These are phyloP conservation scores for Chaetomiaceae sp. DNA, from an alignment of 2,329 filamentous ascomycete genomes.

Conservation along the genomic window DNA sequence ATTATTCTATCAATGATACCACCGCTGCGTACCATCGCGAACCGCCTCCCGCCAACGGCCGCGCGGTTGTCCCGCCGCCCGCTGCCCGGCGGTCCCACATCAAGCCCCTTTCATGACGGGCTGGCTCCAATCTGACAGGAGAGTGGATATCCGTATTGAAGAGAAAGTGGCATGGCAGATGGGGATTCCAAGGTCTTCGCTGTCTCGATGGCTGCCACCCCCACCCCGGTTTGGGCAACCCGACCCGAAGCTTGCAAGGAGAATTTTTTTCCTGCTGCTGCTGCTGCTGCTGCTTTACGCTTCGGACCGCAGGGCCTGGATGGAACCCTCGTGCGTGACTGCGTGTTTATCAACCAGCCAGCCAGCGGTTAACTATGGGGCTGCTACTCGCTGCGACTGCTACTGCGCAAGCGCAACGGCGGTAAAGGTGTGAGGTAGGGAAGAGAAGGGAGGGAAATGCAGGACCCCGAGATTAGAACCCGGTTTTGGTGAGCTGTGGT, in stretches of 20 bases:
- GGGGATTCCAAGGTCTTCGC: too few relatives aligned
- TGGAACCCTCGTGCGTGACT: constrained; percentile 20
- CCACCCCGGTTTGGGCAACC: too few relatives aligned
- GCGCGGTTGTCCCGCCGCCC: too few relatives aligned
- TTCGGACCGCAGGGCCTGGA: constrained; percentile 24
- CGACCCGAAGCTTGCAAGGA: constrained; percentile 1
- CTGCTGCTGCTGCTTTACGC: too few relatives aligned
- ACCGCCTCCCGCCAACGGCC: not conserved
- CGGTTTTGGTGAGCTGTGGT: not conserved
- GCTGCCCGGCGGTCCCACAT: too few relatives aligned
- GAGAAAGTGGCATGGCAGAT: too few relatives aligned
- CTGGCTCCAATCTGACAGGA: too few relatives aligned
- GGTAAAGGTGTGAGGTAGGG: not conserved
- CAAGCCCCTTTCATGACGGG: too few relatives aligned
- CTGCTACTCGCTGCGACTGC: not conserved
- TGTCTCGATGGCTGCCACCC: too few relatives aligned
- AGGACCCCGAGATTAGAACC: constrained; percentile 4
- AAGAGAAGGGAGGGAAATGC: not conserved
- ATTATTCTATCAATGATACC: too few relatives aligned
- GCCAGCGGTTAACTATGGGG: not conserved
- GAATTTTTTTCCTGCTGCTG: too few relatives aligned
- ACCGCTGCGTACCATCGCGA: constrained; percentile 11
- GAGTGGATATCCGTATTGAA: too few relatives aligned
- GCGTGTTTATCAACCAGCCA: not conserved
- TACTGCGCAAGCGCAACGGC: not conserved